phyloP scores from a whole-genome alignment of 306 rosid species.

The Cercis canadensis region DNA sequence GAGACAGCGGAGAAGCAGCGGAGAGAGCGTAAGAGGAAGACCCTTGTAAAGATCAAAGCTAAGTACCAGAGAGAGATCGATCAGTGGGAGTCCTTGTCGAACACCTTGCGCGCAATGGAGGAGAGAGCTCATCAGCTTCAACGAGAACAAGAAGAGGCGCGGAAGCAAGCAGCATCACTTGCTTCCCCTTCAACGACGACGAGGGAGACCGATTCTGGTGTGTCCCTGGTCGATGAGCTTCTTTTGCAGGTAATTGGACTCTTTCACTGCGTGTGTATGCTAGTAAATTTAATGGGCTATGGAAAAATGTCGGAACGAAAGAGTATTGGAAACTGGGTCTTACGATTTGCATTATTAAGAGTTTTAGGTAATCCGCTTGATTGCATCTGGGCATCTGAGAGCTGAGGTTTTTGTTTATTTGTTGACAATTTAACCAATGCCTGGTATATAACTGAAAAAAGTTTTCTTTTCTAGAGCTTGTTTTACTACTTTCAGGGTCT shows the following conservation, averaged over 20 bases:
- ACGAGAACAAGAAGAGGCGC: slow-evolving; percentile 23
- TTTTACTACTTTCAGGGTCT: not conserved
- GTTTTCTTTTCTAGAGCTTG: not conserved
- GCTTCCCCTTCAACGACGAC: slow-evolving; percentile 30
- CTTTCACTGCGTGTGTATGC: not conserved
- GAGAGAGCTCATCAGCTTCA: slow-evolving; percentile 41
- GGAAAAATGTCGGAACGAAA: not conserved
- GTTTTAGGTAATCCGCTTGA: not conserved
- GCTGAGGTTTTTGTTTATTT: slow-evolving; percentile 3
- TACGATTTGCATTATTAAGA: not conserved
- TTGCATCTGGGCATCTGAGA: not conserved
- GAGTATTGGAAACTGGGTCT: slow-evolving; percentile 27
- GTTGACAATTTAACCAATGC: not conserved
- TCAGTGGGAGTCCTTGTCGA: slow-evolving; percentile 68
- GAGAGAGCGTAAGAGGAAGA: slow-evolving; percentile 59
- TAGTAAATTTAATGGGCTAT: slow-evolving; percentile 6
- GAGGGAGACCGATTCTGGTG: slow-evolving; percentile 38
- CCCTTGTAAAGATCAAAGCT: slow-evolving; percentile 57
- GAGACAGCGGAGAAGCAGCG: slow-evolving; percentile 38
- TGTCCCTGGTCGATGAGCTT: slow-evolving; percentile 55
- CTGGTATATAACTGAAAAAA: not conserved
- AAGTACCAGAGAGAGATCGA: slow-evolving; percentile 63
- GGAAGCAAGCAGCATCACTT: slow-evolving; percentile 38
- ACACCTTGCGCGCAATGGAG: slow-evolving; percentile 56
- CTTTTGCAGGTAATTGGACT: slow-evolving; percentile 58